Evolutionary conservation across 805 yeast species (phyloP), one percentile per base, ranked within the genome.

Genomic region (Candida caryicola): DNA sequence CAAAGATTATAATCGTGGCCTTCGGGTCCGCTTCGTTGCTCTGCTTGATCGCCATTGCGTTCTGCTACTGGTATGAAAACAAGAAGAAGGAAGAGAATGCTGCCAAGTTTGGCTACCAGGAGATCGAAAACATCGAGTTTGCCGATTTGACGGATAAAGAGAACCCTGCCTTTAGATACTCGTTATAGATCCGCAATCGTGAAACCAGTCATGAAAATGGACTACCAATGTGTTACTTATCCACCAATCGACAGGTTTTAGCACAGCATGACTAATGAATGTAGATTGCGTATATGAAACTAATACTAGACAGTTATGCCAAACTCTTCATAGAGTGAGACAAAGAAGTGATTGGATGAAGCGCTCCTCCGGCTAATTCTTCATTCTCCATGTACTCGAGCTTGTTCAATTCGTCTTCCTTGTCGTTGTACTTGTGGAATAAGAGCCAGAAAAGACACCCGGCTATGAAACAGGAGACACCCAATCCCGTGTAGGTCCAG

Each of bases 401-500:
- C 27, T 62, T 64, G 55, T 79, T 79, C 59, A 75, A 64, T 45
- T 67, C 76, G 39, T 78, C 83, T 60, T 79, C 85, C 40, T 62
- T 64, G 17, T 60, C 55, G 54, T 81, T 79, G 58, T 73, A 77
- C 41, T 66, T 69, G 23, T 63, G 60, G 77, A 78, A 82, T 39
- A 64, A 49, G 46, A 77, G 27, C 81, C 82, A 81, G 77, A 84
- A 84, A 21, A 68, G 28, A 38, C 71, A 43, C 14, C 89, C 90
- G 21, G 78, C 75, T 39, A 77, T 46, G 47, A 77, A 63, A 49
- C 85, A 74, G 4, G 84, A 71, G 30, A 71, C 57, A n/a, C 79
- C 81, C 42, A 82, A 69, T 31, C 84, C 85, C 31, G 76, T 68
- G 59, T 77, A 85, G 54, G 77, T 73, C 85, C 86, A 80, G 29